Evolutionary conservation across 495 filamentous ascomycete genomes (phyloP).

Genomic region (Friedmanniomyces simplex): DNA sequence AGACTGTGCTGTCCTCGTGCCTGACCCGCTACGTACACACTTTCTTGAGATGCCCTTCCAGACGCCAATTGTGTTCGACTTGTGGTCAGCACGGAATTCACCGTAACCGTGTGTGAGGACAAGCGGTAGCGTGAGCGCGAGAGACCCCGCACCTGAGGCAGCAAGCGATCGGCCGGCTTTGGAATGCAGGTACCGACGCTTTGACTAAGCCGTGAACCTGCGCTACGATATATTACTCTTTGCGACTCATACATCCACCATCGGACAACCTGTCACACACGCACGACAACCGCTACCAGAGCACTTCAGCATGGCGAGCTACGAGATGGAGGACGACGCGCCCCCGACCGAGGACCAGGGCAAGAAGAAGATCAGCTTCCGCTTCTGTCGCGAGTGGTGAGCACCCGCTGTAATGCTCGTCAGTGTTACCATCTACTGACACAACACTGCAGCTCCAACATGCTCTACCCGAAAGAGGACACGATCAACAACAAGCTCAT

Average conservation of each 20-base stretch:
- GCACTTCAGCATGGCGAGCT: slow-evolving; percentile 11
- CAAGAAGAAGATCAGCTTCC: slow-evolving; percentile 79
- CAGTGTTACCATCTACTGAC: slow-evolving; percentile 1
- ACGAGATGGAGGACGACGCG: slow-evolving; percentile 25
- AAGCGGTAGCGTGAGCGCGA: too few species aligned
- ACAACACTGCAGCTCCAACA: slow-evolving; percentile 58
- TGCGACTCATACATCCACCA: too few species aligned
- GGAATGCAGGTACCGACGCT: too few species aligned
- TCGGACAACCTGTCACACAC: too few species aligned
- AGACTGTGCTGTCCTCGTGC: background rate
- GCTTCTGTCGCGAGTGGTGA: slow-evolving; percentile 93
- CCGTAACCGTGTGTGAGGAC: too few species aligned
- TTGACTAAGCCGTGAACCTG: background rate
- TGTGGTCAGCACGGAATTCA: background rate
- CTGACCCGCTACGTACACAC: background rate
- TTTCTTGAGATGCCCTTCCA: background rate
- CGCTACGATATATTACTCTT: too few species aligned
- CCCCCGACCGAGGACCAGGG: slow-evolving; percentile 39
- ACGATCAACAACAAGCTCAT: slow-evolving; percentile 50
- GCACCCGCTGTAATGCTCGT: slow-evolving; percentile 8
- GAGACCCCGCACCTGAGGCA: too few species aligned
- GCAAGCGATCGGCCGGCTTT: too few species aligned
- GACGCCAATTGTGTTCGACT: background rate
- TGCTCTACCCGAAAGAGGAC: slow-evolving; percentile 95
- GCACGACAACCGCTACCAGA: too few species aligned